Evolutionary conservation across 2,329 filamentous ascomycete species (phyloP).

Genomic region (Thielaviopsis musarum): DNA sequence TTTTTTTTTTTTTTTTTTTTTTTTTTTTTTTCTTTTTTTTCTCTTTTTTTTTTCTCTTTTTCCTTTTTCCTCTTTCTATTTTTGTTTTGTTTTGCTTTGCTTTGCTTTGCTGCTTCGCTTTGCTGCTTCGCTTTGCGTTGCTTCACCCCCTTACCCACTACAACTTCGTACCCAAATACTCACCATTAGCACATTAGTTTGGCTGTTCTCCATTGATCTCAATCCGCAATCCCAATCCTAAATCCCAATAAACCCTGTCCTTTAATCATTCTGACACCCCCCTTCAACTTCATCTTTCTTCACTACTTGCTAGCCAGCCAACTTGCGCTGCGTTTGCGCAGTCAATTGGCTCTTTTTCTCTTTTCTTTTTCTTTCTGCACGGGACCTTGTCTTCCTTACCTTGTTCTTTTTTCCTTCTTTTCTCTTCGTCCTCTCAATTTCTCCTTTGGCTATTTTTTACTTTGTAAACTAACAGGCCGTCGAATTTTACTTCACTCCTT

Average conservation of each 20-base stretch:
- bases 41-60: not conserved
- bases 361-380: too few species aligned
- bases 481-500: slow-evolving; percentile 10
- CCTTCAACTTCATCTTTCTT: not conserved
- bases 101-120: not conserved
- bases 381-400: too few species aligned
- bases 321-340: not conserved
- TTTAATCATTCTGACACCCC: not conserved
- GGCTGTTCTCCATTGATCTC: slow-evolving; percentile 9
- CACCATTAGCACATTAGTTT: slow-evolving; percentile 5
- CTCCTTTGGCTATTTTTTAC: not conserved
- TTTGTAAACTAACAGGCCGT: slow-evolving; percentile 5
- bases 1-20: not conserved
- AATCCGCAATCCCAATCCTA: slow-evolving; percentile 7
- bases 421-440: not conserved
- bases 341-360: not conserved
- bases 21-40: not conserved
- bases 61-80: not conserved
- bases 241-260: slow-evolving; percentile 9
- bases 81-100: not conserved
- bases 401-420: too few species aligned
- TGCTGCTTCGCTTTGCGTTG: not conserved
- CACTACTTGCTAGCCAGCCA: not conserved
- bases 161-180: not conserved
- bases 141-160: not conserved